Evolutionary conservation across 2,329 filamentous ascomycete species (phyloP).

Genomic region (Sarocladiaceae sp.): DNA sequence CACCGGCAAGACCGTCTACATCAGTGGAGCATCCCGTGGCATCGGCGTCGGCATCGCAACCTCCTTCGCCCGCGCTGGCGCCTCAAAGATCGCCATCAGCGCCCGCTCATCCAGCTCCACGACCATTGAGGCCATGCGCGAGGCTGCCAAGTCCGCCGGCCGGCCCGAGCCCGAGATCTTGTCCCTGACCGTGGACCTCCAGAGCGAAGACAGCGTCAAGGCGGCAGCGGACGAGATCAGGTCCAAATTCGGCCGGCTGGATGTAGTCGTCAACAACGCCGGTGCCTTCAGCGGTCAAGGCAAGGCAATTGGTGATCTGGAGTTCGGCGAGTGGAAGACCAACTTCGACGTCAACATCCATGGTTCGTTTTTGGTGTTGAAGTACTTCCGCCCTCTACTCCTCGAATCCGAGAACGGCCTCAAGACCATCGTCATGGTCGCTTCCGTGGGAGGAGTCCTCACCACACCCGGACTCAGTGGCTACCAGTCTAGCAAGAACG

Average conservation of each 20-base stretch:
- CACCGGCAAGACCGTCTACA: constrained; percentile 33
- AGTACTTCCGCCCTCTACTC: constrained; percentile 6
- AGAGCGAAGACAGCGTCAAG: constrained; percentile 11
- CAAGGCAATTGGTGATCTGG: constrained; percentile 27
- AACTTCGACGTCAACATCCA: constrained; percentile 9
- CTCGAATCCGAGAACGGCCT: background rate
- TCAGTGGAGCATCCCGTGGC: constrained; percentile 49
- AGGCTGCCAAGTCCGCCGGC: constrained; percentile 25
- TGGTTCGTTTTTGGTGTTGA: background rate
- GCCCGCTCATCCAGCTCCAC: constrained; percentile 39
- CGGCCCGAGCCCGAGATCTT: constrained; percentile 27
- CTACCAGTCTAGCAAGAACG: constrained; percentile 10
- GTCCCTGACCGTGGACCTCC: constrained; percentile 28
- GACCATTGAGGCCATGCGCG: constrained; percentile 22
- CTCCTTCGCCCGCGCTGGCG: constrained; percentile 48
- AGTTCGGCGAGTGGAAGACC: constrained; percentile 31
- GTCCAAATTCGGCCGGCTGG: constrained; percentile 11
- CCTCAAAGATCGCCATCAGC: constrained; percentile 42
- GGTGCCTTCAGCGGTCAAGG: background rate
- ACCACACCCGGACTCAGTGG: background rate
- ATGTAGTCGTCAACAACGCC: constrained; percentile 11
- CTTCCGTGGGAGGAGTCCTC: background rate
- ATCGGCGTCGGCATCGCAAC: constrained; percentile 47
- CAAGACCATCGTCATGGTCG: constrained; percentile 6
- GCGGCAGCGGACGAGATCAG: constrained; percentile 18